Conservation (phyloP, 1,139 yeast genomes). For the Lodderomyces pseudojiufengensis region DNA sequence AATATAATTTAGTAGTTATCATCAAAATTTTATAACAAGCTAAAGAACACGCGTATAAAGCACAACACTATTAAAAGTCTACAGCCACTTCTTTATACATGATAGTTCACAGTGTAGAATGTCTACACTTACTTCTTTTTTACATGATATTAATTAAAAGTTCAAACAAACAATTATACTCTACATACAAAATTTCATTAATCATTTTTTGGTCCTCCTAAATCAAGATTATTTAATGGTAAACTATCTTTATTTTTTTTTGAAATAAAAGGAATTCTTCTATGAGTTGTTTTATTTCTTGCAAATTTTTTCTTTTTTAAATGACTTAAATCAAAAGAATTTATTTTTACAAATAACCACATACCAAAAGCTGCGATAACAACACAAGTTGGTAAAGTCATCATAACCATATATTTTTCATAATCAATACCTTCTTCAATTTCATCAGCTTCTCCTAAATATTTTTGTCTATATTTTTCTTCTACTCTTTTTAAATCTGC, state of each 20-base stretch:
- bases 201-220: slow-evolving; percentile 11
- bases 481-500: slow-evolving; percentile 47
- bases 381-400: slow-evolving; percentile 71
- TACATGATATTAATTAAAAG: too few species aligned
- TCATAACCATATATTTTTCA: slow-evolving; percentile 63
- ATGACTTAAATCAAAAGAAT: slow-evolving; percentile 48
- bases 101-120: too few species aligned
- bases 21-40: too few species aligned
- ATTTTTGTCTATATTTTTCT: slow-evolving; percentile 29
- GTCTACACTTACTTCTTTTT: not conserved
- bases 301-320: slow-evolving; percentile 51
- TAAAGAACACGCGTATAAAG: not conserved
- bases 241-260: slow-evolving; percentile 23
- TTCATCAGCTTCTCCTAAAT: slow-evolving; percentile 38
- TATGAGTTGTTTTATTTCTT: slow-evolving; percentile 35
- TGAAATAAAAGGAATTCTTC: slow-evolving; percentile 28
- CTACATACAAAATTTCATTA: slow-evolving; percentile 1
- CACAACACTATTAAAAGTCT: not conserved
- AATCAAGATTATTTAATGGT: slow-evolving; percentile 26
- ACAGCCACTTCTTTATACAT: too few species aligned
- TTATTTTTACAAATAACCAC: slow-evolving; percentile 59
- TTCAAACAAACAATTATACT: too few species aligned
- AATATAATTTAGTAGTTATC: too few species aligned
- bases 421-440: slow-evolving; percentile 57
- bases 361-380: slow-evolving; percentile 56